A percentile compares a stretch with the other conserved stretches of the same genome.
Conservation (phyloP, 495 filamentous ascomycete genomes). For the Hypoxylon fragiforme region DNA sequence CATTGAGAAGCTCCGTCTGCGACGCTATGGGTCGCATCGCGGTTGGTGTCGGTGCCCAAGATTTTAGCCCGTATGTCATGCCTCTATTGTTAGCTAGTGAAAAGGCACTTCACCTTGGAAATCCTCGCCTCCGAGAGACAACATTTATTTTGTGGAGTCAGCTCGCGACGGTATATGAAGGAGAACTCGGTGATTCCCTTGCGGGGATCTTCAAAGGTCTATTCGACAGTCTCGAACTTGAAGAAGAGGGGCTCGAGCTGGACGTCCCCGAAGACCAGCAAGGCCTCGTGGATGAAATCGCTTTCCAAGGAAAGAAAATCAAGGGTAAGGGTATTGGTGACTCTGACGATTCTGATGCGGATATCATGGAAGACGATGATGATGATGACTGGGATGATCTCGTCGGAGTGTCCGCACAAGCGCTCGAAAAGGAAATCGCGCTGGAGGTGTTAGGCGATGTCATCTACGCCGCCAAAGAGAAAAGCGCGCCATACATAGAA, state of each 20-base stretch:
- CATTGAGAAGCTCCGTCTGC: constrained; percentile 83
- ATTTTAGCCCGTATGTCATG: constrained; percentile 87
- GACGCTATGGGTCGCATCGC: constrained; percentile 94
- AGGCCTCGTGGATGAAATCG: constrained; percentile 72
- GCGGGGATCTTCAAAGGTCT: constrained; percentile 83
- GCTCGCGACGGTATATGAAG: constrained; percentile 90
- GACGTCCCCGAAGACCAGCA: constrained; percentile 75
- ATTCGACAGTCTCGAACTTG: constrained; percentile 82
- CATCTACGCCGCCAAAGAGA: constrained; percentile 75
- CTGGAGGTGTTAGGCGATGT: constrained; percentile 93
- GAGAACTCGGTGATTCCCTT: constrained; percentile 86
- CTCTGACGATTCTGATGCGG: constrained; percentile 62
- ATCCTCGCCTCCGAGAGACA: constrained; percentile 88
- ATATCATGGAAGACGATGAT: constrained; percentile 65
- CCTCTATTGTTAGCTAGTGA: constrained; percentile 89
- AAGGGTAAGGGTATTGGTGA: constrained; percentile 66
- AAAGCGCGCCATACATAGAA: constrained; percentile 67
- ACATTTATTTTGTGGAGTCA: constrained; percentile 96
- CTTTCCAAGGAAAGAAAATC: constrained; percentile 78
- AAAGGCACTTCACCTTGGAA: constrained; percentile 86
- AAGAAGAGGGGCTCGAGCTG: constrained; percentile 84
- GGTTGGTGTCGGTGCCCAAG: constrained; percentile 78
- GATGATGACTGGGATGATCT: constrained; percentile 85
- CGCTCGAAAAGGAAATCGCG: constrained; percentile 96
- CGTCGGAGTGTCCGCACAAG: constrained; percentile 76